phyloP scores from a whole-genome alignment of 106 monocot genomes.

The Alisma plantagoaquatica region DNA sequence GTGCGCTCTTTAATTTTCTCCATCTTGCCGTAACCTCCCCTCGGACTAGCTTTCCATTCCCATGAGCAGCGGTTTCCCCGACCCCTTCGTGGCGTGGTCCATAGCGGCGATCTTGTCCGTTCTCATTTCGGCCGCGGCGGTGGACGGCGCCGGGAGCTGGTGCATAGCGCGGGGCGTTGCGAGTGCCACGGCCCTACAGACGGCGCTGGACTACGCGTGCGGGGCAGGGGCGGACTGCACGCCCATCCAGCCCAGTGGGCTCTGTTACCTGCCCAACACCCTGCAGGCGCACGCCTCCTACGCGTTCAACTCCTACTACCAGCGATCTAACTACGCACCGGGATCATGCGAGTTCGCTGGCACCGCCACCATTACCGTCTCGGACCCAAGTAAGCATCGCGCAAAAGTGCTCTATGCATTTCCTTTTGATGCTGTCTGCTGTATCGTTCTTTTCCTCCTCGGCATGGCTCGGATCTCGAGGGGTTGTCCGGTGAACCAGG shows the following conservation, averaged over 20 bases:
- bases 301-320: slow-evolving; percentile 82
- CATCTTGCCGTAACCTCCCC: no score
- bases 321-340: slow-evolving; percentile 19
- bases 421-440: no score
- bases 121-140: neutral
- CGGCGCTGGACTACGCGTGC: slow-evolving; percentile 61
- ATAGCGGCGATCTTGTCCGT: no score
- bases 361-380: slow-evolving; percentile 33
- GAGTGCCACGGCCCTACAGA: slow-evolving; percentile 32
- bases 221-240: slow-evolving; percentile 46
- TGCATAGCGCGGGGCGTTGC: slow-evolving; percentile 30
- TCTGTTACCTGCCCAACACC: slow-evolving; percentile 79
- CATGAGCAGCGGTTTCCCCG: no score
- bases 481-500: neutral
- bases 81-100: no score
- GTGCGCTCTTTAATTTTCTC: no score
- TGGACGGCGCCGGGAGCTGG: slow-evolving; percentile 9
- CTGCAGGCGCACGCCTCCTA: slow-evolving; percentile 76
- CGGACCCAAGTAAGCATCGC: slow-evolving; percentile 15
- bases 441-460: neutral
- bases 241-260: slow-evolving; percentile 49
- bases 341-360: slow-evolving; percentile 84
- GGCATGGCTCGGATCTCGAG: neutral
- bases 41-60: no score
- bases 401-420: no score